Base-by-base conservation (phyloP, 2,329 filamentous ascomycete genomes). In the Epichloe uncinata region DNA sequence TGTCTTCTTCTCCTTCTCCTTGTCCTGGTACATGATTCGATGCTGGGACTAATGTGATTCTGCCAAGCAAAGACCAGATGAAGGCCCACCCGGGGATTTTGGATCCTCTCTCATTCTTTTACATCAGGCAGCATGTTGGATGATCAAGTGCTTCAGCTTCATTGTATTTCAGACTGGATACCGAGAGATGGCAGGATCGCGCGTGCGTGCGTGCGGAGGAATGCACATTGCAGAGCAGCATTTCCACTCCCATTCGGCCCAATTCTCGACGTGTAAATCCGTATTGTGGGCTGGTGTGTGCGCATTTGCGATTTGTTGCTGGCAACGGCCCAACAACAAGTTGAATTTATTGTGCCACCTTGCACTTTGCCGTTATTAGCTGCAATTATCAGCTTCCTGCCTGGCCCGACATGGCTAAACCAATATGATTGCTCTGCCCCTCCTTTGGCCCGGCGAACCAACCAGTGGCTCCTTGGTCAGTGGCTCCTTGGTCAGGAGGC, bases 401-500 rank as follows among this genome's bases (percentile, higher is more conserved):
- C 18, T 42, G n/a, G 38, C 4, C 11, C 9, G 38, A 42, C 16
- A 42, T 42, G 38, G 16, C 38, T 22, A 22, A 22, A 36, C 5
- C 35, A 36, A n/a, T 13, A 36, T n/a, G 13, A 41, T 6, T 5
- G 13, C 2, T n/a, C 22, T 33, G 41, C 41, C 41, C 41, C 22
- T 43, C 41, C 34, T 16, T 15, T 34, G 30, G 41, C 47, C 35
- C n/a, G 18, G 7, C 26, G 20, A 26, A 38, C 41, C 18, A 43
- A 40, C 45, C 33, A 37, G 33, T 22, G 30, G 11, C 30, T 30
- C 30, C 30, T 30, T 33, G 30, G 12, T 7, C 16, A n/a, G 34
- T n/a, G 48, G 53, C 57, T 59, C 30, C 30, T 30, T 33, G 30
- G 12, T 7, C 16, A n/a, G 34, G 34, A n/a, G 48, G 53, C 57